Evolutionary conservation across 2,329 filamentous ascomycete genomes (phyloP).

Genomic region (Canariomyces notabilis): DNA sequence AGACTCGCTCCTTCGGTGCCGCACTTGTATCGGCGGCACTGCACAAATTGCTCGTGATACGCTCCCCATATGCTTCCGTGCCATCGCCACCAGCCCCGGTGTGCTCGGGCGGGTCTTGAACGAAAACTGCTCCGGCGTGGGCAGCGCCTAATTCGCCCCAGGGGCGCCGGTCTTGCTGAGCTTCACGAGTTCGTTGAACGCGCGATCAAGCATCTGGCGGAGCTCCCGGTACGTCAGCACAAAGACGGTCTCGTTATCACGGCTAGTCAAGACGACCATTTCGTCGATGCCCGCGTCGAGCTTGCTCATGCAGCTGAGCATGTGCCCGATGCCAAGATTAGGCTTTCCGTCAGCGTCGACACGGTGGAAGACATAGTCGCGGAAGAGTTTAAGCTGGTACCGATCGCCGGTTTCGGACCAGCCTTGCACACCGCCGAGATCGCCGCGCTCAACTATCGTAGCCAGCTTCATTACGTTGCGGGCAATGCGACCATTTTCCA

Average conservation of each 20-base stretch:
- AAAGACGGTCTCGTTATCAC: constrained; percentile 86
- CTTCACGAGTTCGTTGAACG: constrained; percentile 56
- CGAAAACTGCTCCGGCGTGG: background rate
- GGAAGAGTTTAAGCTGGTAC: constrained; percentile 89
- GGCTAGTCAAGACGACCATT: constrained; percentile 75
- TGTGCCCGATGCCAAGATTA: constrained; percentile 80
- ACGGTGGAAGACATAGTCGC: constrained; percentile 96
- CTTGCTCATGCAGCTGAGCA: constrained; percentile 82
- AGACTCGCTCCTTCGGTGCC: too few species aligned
- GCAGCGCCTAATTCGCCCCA: constrained; percentile 17
- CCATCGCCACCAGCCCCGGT: background rate
- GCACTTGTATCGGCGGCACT: too few species aligned
- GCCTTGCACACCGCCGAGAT: constrained; percentile 68
- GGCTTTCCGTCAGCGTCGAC: constrained; percentile 81
- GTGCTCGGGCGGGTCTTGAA: background rate
- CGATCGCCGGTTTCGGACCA: constrained; percentile 94
- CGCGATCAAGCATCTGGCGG: constrained; percentile 56
- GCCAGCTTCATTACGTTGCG: constrained; percentile 78
- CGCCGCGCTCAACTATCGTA: constrained; percentile 82
- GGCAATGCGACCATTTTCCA: constrained; percentile 84
- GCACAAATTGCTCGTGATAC: background rate
- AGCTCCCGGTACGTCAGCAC: constrained; percentile 88
- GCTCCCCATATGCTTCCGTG: background rate
- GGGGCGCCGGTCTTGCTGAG: constrained; percentile 27
- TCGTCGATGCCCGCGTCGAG: constrained; percentile 87